Base-by-base conservation (phyloP, 2,329 filamentous ascomycete species). In the Chaetomiaceae sp. region DNA sequence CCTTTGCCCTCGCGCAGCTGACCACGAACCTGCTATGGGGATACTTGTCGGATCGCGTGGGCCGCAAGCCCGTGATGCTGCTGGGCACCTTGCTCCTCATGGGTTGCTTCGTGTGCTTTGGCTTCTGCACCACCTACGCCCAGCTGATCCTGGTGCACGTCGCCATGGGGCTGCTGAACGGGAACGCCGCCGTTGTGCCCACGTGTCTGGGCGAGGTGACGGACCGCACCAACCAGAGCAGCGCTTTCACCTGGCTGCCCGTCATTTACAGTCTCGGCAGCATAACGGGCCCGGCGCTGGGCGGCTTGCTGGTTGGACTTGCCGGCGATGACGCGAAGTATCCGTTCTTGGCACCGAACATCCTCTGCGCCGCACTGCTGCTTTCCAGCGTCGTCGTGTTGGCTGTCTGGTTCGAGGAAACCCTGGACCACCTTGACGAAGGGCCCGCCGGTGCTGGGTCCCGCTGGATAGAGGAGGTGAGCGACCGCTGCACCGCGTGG, bases 141-240 rank as follows among this genome's bases (percentile, higher is more conserved):
- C 90, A 97, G 64, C 83, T 94, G 2, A 75, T 97, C 12, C 53
- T 88, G 14, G 87, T 95, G 1, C 93, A 98, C 62, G 79, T 85
- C 2, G 70, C 90, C 53, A 96, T 97, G 89, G 93, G 93, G 3
- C 64, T 95, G 43, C 79, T 95, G 42, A 98, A 97, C 64, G 93
- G 93, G 42, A 98, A 98, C 59, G 89, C 93, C 24, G 91, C 88
- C 4, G 83, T 96, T 11, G 89, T 98, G 12, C 91, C 88, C 7
- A 96, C 93, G 0, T 95, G 91, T 39, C 67, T 98, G 39, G 93
- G 93, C 33, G 93, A 98, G 65, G 85, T 98, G 42, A 98, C 93
- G 2, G 90, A 97, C 62, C 81, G 88, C 45, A 93, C 85, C 53
- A 98, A 98, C 64, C 93, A 98, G 72, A 93, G 88, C 60, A 78